phyloP scores from a whole-genome alignment of 2,329 filamentous ascomycete genomes.

The Claviceps lovelessii region DNA sequence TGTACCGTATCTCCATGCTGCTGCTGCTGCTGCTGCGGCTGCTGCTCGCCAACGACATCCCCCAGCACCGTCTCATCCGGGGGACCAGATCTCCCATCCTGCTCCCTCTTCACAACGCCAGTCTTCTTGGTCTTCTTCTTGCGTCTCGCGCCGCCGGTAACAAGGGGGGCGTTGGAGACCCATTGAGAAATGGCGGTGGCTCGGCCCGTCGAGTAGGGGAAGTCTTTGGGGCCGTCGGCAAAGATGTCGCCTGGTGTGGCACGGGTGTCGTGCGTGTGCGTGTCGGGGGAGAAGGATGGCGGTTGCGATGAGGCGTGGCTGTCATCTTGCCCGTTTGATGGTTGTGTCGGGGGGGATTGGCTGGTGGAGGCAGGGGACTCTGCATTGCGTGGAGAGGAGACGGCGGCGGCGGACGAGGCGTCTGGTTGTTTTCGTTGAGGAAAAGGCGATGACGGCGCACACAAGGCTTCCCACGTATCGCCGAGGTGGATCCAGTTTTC shows the following conservation, averaged over 20 bases:
- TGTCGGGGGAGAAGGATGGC: not conserved
- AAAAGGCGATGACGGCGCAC: constrained; percentile 27
- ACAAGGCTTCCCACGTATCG: constrained; percentile 57
- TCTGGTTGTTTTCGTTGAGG: not conserved
- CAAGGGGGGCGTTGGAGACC: constrained; percentile 44
- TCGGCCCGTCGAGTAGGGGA: constrained; percentile 54
- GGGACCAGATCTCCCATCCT: not conserved
- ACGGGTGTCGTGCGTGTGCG: not conserved
- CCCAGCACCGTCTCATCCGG: not conserved
- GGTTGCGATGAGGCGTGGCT: not conserved
- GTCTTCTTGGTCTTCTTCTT: constrained; percentile 20
- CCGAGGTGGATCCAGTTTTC: constrained; percentile 53
- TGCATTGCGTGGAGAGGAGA: not conserved
- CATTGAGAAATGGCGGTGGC: constrained; percentile 55
- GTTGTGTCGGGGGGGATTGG: constrained; percentile 1
- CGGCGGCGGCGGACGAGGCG: not conserved
- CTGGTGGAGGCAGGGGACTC: constrained; percentile 20
- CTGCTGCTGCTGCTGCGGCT: too few species aligned
- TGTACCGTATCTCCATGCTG: too few species aligned
- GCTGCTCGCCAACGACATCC: too few species aligned
- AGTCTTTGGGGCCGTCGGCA: constrained; percentile 43
- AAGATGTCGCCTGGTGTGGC: not conserved
- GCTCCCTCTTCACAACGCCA: not conserved
- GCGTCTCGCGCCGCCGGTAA: constrained; percentile 21
- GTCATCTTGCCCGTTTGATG: constrained; percentile 7